Percentiles rank a stretch among this genome's conserved stretches.
Conservation (phyloP, 2,329 filamentous ascomycete species). For the Hypoxylon sp. region DNA sequence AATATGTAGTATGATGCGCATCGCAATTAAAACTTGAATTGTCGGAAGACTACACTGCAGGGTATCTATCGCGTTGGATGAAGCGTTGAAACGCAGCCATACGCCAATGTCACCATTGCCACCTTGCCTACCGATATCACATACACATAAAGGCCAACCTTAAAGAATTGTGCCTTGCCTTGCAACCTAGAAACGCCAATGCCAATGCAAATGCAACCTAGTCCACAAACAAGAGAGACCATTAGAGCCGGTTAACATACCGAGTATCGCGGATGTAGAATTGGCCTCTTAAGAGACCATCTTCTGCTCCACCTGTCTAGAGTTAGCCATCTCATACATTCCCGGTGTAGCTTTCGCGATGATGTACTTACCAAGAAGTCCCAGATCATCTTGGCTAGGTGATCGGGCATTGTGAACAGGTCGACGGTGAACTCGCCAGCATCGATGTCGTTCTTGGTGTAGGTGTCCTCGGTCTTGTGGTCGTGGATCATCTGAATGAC, state of each 20-base stretch:
- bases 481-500: slow-evolving; percentile 99
- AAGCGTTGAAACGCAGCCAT: slow-evolving; percentile 46
- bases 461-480: slow-evolving; percentile 93
- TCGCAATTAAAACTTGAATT: slow-evolving; percentile 23
- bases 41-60: slow-evolving; percentile 38
- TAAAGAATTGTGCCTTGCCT: slow-evolving; percentile 20
- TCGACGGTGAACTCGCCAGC: slow-evolving; percentile 99
- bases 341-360: not conserved
- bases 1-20: not conserved
- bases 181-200: slow-evolving; percentile 47
- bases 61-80: slow-evolving; percentile 42
- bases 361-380: slow-evolving; percentile 74
- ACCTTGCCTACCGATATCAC: slow-evolving; percentile 44
- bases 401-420: slow-evolving; percentile 94
- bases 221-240: slow-evolving; percentile 30
- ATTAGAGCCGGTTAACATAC: slow-evolving; percentile 13
- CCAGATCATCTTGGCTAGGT: slow-evolving; percentile 93
- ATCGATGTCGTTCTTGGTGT: slow-evolving; percentile 97
- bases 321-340: slow-evolving; percentile 22
- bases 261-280: slow-evolving; percentile 4
- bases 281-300: slow-evolving; percentile 38
- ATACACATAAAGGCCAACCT: slow-evolving; percentile 25
- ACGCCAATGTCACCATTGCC: slow-evolving; percentile 48
- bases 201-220: slow-evolving; percentile 46
- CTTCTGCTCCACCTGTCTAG: slow-evolving; percentile 49